A percentile compares a stretch with the other conserved stretches of the same genome.
phyloP scores from a whole-genome alignment of 768 basidiomycete genomes.

The Suillus subluteus region DNA sequence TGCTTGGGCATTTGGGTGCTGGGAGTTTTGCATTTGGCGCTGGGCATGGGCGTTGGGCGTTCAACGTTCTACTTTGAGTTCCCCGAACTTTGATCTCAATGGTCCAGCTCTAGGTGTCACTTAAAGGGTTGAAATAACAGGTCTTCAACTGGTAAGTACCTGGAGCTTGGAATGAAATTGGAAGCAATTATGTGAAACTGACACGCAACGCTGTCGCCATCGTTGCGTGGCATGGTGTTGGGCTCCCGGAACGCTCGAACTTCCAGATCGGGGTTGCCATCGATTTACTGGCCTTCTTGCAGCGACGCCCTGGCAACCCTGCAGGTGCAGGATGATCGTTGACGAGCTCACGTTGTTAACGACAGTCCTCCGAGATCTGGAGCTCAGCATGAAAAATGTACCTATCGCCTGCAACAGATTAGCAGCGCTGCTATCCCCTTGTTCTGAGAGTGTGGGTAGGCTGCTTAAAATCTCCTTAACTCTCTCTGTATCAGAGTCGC shows the following conservation, averaged over 20 bases:
- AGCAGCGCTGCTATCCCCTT: not conserved
- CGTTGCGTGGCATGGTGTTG: not conserved
- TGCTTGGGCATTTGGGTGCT: not conserved
- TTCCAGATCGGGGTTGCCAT: not conserved
- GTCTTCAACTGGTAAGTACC: not conserved
- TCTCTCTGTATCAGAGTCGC: not conserved
- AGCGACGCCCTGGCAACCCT: not conserved
- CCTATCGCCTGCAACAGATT: not conserved
- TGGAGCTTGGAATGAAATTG: not conserved
- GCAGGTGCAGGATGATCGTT: not conserved
- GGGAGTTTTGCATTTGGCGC: no score
- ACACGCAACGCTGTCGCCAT: not conserved
- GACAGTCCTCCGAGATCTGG: not conserved
- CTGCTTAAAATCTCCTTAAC: not conserved
- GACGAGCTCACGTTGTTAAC: not conserved
- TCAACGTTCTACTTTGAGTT: not conserved
- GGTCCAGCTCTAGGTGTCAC: not conserved
- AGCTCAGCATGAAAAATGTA: not conserved
- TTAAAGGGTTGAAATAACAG: not conserved
- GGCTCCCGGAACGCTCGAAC: not conserved
- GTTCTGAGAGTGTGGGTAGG: not conserved
- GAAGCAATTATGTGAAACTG: not conserved
- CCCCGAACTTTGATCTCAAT: not conserved
- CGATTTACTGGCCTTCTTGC: not conserved
- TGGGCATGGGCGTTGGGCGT: no score